These are phyloP conservation scores for Kodamaea lidongshanica DNA, from an alignment of 805 yeast species.

Conservation along the genomic window DNA sequence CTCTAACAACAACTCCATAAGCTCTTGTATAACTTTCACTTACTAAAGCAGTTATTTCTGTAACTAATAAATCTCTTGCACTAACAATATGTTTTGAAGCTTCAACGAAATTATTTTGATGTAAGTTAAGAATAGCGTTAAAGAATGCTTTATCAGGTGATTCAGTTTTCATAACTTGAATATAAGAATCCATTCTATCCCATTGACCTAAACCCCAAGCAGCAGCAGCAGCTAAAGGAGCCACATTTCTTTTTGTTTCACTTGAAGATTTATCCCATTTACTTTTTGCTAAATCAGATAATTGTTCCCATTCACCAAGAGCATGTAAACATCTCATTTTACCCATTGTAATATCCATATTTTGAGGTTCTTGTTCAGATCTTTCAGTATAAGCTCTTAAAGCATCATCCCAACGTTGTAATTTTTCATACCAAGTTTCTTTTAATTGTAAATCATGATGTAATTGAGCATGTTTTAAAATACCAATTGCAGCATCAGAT, in stretches of 20 bases:
- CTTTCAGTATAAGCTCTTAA: conserved; percentile 81
- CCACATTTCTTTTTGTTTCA: conserved; percentile 75
- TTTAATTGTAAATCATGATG: conserved; percentile 86
- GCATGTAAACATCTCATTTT: conserved; percentile 98
- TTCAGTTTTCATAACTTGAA: conserved; percentile 81
- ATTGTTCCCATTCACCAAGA: conserved; percentile 96
- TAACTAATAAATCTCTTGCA: conserved; percentile 84
- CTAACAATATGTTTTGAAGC: conserved; percentile 72
- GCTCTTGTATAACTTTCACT: conserved; percentile 96
- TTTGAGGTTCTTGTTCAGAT: conserved; percentile 55
- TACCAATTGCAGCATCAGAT: conserved; percentile 96
- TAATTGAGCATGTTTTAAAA: conserved; percentile 86
- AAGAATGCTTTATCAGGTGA: conserved; percentile 95
- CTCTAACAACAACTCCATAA: conserved; percentile 91
- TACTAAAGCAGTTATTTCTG: conserved; percentile 90
- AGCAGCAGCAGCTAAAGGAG: conserved; percentile 98
- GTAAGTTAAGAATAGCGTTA: conserved; percentile 81
- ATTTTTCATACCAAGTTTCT: conserved; percentile 96
- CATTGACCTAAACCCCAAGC: conserved; percentile 98
- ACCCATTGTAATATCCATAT: conserved; percentile 90
- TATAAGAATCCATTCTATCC: conserved; percentile 92
- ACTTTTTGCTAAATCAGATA: conserved; percentile 76
- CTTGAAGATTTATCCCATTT: conserved; percentile 75
- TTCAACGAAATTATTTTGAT: conserved; percentile 76
- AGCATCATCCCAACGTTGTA: conserved; percentile 98